Percentiles rank a stretch among this genome's conserved stretches.
Conservation (phyloP, 2,329 filamentous ascomycete genomes). For the Cryphonectria radicalis region DNA sequence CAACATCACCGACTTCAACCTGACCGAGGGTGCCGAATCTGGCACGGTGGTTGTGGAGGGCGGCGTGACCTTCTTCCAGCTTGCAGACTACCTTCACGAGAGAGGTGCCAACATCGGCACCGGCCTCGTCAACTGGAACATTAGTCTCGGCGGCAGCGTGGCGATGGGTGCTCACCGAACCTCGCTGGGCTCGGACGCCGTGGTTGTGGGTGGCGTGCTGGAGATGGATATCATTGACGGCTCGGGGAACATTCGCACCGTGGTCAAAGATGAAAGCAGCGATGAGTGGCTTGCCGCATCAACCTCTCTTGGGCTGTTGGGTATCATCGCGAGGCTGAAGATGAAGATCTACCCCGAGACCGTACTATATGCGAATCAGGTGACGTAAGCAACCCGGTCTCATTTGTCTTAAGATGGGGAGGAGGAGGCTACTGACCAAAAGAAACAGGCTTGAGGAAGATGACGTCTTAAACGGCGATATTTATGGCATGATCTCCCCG, state of each 20-base stretch:
- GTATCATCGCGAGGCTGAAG: constrained; percentile 52
- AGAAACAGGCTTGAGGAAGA: constrained; percentile 47
- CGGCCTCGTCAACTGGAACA: constrained; percentile 59
- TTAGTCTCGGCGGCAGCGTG: constrained; percentile 53
- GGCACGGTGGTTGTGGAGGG: constrained; percentile 54
- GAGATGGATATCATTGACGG: constrained; percentile 56
- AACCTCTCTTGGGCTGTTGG: constrained; percentile 53
- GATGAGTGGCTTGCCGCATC: constrained; percentile 57
- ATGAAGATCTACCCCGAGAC: constrained; percentile 55
- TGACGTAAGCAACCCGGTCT: constrained; percentile 44
- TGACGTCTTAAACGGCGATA: constrained; percentile 53
- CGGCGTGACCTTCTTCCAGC: constrained; percentile 56
- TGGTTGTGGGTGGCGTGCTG: constrained; percentile 53
- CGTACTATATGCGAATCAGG: constrained; percentile 55
- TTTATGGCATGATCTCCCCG: constrained; percentile 53
- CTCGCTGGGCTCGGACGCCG: constrained; percentile 52
- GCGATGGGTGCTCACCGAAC: constrained; percentile 58
- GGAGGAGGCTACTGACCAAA: constrained; percentile 21
- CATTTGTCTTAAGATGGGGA: not conserved
- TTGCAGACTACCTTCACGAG: constrained; percentile 54
- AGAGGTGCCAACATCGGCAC: constrained; percentile 52
- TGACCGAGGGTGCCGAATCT: constrained; percentile 41
- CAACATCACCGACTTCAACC: constrained; percentile 56
- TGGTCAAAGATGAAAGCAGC: constrained; percentile 46
- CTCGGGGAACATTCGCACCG: constrained; percentile 45